Evolutionary conservation across 2,329 filamentous ascomycete species (phyloP).

Genomic region (Talaromyces sp.): DNA sequence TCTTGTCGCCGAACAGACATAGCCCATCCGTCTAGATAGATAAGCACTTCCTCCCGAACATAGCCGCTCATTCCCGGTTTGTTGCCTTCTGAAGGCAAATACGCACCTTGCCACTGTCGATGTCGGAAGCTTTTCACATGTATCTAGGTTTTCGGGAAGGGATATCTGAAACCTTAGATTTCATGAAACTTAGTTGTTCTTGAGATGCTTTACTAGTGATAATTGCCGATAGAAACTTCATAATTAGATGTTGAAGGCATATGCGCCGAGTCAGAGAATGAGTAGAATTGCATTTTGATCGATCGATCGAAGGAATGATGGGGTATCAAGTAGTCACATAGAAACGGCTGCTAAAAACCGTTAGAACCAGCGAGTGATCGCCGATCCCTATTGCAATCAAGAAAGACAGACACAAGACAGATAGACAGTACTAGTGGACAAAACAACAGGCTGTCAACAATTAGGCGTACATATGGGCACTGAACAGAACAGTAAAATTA

Average conservation of each 20-base stretch:
- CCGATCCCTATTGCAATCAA: neutral
- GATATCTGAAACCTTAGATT: neutral
- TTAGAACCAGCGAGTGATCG: neutral
- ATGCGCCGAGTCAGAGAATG: neutral
- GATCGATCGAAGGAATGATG: constrained; percentile 1
- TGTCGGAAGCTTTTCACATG: neutral
- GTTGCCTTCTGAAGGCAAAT: neutral
- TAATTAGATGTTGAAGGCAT: neutral
- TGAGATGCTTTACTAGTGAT: neutral
- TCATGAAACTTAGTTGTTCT: neutral
- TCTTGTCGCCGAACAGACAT: neutral
- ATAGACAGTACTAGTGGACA: neutral
- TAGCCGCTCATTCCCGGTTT: neutral
- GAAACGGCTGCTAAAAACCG: neutral
- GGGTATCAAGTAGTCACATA: constrained; percentile 3
- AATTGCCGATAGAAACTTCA: neutral
- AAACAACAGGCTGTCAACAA: neutral
- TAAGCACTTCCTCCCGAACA: neutral
- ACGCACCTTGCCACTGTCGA: neutral
- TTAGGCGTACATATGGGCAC: neutral
- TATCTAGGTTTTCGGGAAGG: neutral
- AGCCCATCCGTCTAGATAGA: neutral
- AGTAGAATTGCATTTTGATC: neutral
- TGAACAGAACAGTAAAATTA: constrained; percentile 2
- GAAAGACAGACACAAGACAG: neutral